These are phyloP conservation scores for Monosporozyma solicola DNA, from an alignment of 805 yeast species.

Conservation along the genomic window DNA sequence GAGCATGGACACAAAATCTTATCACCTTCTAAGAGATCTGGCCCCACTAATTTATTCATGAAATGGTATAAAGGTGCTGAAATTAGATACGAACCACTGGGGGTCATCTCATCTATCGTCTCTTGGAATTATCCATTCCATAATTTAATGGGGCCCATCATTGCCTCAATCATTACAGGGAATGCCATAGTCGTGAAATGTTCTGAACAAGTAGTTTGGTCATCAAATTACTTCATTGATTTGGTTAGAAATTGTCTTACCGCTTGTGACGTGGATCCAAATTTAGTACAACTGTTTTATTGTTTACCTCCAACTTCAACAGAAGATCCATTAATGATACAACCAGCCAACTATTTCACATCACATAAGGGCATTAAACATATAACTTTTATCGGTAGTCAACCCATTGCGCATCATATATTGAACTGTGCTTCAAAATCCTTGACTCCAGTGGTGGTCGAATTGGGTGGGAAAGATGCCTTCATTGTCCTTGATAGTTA, in stretches of 20 bases:
- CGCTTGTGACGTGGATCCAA: slow-evolving; percentile 67
- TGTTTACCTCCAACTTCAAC: slow-evolving; percentile 60
- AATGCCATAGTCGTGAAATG: slow-evolving; percentile 88
- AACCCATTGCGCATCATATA: slow-evolving; percentile 86
- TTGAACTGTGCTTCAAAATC: slow-evolving; percentile 72
- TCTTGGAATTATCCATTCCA: slow-evolving; percentile 99
- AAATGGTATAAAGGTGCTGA: slow-evolving; percentile 81
- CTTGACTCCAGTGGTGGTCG: slow-evolving; percentile 92
- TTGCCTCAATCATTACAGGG: slow-evolving; percentile 84
- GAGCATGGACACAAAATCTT: slow-evolving; percentile 71
- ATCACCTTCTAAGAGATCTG: slow-evolving; percentile 67
- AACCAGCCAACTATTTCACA: slow-evolving; percentile 70
- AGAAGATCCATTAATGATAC: slow-evolving; percentile 7
- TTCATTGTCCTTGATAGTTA: slow-evolving; percentile 79
- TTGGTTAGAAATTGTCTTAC: slow-evolving; percentile 64
- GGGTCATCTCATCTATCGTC: slow-evolving; percentile 78
- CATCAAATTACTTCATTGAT: slow-evolving; percentile 68
- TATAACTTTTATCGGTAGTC: slow-evolving; percentile 93
- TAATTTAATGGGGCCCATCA: slow-evolving; percentile 84
- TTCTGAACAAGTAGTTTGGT: slow-evolving; percentile 95
- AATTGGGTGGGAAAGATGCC: slow-evolving; percentile 95
- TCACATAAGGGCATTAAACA: slow-evolving; percentile 77
- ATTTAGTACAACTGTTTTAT: slow-evolving; percentile 78
- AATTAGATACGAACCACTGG: slow-evolving; percentile 86
- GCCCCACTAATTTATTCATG: slow-evolving; percentile 79